Evolutionary conservation across 495 filamentous ascomycete species (phyloP).

Genomic region (Melanomma pulvis-pyrius): DNA sequence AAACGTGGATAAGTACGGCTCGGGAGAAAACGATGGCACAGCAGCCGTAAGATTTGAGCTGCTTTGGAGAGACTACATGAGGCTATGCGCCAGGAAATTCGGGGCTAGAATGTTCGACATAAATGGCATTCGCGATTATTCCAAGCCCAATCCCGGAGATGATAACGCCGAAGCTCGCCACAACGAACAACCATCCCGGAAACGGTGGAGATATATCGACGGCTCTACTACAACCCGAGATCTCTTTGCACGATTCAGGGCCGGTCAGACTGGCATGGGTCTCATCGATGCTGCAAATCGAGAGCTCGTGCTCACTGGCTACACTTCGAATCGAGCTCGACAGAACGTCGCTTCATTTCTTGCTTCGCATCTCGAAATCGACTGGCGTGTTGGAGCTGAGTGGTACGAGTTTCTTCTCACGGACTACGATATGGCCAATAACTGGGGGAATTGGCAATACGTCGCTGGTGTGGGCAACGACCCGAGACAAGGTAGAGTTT

Average conservation of each 20-base stretch:
- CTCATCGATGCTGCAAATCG: slow-evolving; percentile 72
- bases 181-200: slow-evolving; percentile 28
- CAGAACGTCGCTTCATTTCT: slow-evolving; percentile 74
- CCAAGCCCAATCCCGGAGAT: background rate
- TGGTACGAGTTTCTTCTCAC: slow-evolving; percentile 73
- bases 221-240: slow-evolving; percentile 18
- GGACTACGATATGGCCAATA: slow-evolving; percentile 71
- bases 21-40: slow-evolving; percentile 68
- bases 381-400: slow-evolving; percentile 76
- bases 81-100: slow-evolving; percentile 68
- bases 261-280: slow-evolving; percentile 67
- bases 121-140: slow-evolving; percentile 54
- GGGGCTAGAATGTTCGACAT: slow-evolving; percentile 60
- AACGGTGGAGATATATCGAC: slow-evolving; percentile 38
- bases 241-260: slow-evolving; percentile 50
- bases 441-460: slow-evolving; percentile 82
- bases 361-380: slow-evolving; percentile 69
- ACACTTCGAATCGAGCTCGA: slow-evolving; percentile 69
- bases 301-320: slow-evolving; percentile 70
- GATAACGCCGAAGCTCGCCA: background rate
- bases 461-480: slow-evolving; percentile 74
- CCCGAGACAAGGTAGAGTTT: slow-evolving; percentile 64
- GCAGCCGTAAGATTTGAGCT: slow-evolving; percentile 68
- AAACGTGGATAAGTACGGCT: slow-evolving; percentile 53
- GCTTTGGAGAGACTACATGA: slow-evolving; percentile 77